Percentiles rank a stretch among this genome's conserved stretches.
These are phyloP conservation scores for Saccharomyces hybrid DNA, from an alignment of 1,139 yeast species.

Conservation along the genomic window DNA sequence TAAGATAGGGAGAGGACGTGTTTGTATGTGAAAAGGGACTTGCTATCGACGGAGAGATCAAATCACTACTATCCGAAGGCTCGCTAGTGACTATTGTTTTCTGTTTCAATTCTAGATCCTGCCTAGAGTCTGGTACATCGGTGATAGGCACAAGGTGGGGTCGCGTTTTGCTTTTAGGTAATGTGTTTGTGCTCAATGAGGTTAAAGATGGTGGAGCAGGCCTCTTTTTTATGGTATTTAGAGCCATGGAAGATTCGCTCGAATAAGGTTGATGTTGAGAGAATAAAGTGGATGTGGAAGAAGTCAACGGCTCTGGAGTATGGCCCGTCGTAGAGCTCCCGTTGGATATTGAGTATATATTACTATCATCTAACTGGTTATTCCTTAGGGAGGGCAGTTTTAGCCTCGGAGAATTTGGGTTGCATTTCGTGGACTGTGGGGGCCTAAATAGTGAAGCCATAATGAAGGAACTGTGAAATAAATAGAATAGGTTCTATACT, in stretches of 20 bases:
- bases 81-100: not conserved
- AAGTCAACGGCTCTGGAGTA: not conserved
- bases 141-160: not conserved
- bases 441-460: constrained; percentile 32
- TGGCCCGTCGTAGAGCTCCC: not conserved
- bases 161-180: not conserved
- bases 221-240: constrained; percentile 15
- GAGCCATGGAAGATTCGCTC: not conserved
- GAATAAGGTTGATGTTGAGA: not conserved
- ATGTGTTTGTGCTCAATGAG: constrained; percentile 4
- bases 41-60: constrained; percentile 1
- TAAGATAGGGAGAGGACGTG: not conserved
- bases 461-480: not conserved
- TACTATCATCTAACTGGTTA: constrained; percentile 5
- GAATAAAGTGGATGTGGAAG: constrained; percentile 9
- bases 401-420: constrained; percentile 25
- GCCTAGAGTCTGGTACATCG: not conserved
- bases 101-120: not conserved
- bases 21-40: not conserved
- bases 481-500: not conserved
- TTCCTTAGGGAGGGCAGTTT: constrained; percentile 23
- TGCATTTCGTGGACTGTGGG: constrained; percentile 27
- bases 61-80: constrained; percentile 6
- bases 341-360: not conserved
- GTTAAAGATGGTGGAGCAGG: constrained; percentile 28